Conservation (phyloP, 73 alveolate genomes). For the Symbiodinium pilosum region DNA sequence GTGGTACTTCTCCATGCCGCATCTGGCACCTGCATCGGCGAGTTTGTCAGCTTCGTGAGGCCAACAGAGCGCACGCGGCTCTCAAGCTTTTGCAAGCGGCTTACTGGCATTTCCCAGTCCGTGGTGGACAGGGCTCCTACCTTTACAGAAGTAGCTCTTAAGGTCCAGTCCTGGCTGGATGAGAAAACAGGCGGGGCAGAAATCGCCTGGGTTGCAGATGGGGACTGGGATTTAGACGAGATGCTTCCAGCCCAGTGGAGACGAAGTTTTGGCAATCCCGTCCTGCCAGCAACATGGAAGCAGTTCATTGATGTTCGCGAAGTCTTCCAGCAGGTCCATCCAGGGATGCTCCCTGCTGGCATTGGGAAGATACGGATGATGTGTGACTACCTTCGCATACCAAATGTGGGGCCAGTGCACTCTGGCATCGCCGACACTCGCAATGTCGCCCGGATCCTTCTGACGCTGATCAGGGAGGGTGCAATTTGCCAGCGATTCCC, state of each 20-base stretch:
- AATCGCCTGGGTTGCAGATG: constrained; percentile 1
- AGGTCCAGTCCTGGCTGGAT: background rate
- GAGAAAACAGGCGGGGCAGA: background rate
- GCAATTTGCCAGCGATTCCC: background rate
- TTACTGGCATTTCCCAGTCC: background rate
- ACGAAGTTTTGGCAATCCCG: background rate
- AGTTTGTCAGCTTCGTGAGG: background rate
- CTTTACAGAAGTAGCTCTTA: background rate
- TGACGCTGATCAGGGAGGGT: background rate
- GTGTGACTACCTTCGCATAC: background rate
- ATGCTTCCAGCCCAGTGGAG: constrained; percentile 1
- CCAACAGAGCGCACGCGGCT: background rate
- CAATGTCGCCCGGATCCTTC: constrained; percentile 5
- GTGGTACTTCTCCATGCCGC: background rate
- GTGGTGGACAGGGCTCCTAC: background rate
- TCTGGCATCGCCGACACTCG: constrained; percentile 18
- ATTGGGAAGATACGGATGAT: background rate
- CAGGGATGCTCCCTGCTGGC: background rate
- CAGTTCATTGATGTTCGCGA: background rate
- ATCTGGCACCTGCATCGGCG: background rate
- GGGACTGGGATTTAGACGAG: constrained; percentile 6
- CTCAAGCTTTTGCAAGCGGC: background rate
- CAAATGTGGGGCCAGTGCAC: background rate
- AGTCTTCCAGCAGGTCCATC: background rate
- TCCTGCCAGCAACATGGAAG: background rate